Evolutionary conservation across 31 red algal genomes (phyloP).

Genomic region (Asparagopsis taxiformis): DNA sequence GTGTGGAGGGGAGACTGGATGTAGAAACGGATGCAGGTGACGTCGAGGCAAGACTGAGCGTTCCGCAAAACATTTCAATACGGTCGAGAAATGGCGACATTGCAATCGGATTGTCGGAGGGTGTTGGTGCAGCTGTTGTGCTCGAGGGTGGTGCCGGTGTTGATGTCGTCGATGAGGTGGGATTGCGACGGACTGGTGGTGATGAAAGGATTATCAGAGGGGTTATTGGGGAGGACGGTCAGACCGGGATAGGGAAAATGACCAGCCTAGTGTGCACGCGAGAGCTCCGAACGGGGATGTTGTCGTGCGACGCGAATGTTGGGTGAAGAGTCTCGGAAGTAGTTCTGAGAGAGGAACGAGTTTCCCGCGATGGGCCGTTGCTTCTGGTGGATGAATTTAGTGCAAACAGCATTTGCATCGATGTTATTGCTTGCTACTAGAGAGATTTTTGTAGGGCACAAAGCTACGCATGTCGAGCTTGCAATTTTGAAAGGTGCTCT

Average conservation of each 20-base stretch:
- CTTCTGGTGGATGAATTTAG: no score
- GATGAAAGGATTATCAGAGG: not conserved
- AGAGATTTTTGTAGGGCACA: no score
- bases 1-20: constrained; percentile 42
- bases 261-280: not conserved
- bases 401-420: no score
- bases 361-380: not conserved
- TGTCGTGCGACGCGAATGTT: not conserved
- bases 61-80: not conserved
- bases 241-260: not conserved
- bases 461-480: no score
- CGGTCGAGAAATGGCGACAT: constrained; percentile 4
- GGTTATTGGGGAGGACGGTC: not conserved
- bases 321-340: not conserved
- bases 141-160: not conserved
- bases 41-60: constrained; percentile 14
- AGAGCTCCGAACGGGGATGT: not conserved
- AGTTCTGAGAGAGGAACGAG: not conserved
- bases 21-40: constrained; percentile 41
- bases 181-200: not conserved
- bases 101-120: not conserved
- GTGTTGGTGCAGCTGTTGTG: not conserved
- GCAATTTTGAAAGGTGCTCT: no score
- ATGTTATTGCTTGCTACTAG: no score
- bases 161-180: not conserved